Evolutionary conservation across 1,284 basidiomycete genomes (phyloP), one percentile per base, ranked within the genome.

Genomic region (Schizopora paradoxa): DNA sequence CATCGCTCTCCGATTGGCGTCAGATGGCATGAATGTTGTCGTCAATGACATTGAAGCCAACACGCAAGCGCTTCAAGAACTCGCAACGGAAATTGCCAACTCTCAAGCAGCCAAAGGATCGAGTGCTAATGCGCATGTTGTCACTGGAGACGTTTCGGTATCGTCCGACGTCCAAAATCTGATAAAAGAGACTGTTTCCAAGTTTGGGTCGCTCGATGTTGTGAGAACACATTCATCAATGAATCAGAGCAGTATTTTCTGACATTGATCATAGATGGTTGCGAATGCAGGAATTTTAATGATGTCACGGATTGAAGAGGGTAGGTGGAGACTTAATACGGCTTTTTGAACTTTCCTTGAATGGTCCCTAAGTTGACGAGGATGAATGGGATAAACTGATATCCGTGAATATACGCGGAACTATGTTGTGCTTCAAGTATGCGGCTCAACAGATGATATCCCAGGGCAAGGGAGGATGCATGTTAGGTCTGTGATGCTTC

Each of bases 371-470:
- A 53, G 53, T 53, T 37, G 44, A 45, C 8, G 45, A 41, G 14
- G 40, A 39, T 7, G 44, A 49, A 25, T 53, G 51, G 48, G 47
- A 51, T 25, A 36, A 47, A 6, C 10, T 51, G 10, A 49, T 49
- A 23, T 35, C 34, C 14, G 40, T 55, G 3, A 55, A 55, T 26
- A 43, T 55, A 18, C 43, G 34, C 14, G 47, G 51, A 14, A 31
- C 46, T n/a, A 50, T 55, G 45, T 47, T 55, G 13, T 55, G 53
- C 31, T 55, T 51, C 33, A 53, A 52, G 37, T 36, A 50, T 41
- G 51, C 53, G 13, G 53, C 53, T 10, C 48, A 34, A 13, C 53
- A 55, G 27, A 55, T 55, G 53, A 42, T 55, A 19, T 49, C 53
- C 26, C 53, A 55, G 38, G 45, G 47, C 18, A 39, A 40, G 32